Base-by-base conservation (phyloP, 768 basidiomycete genomes). In the Ramaria rubella region DNA sequence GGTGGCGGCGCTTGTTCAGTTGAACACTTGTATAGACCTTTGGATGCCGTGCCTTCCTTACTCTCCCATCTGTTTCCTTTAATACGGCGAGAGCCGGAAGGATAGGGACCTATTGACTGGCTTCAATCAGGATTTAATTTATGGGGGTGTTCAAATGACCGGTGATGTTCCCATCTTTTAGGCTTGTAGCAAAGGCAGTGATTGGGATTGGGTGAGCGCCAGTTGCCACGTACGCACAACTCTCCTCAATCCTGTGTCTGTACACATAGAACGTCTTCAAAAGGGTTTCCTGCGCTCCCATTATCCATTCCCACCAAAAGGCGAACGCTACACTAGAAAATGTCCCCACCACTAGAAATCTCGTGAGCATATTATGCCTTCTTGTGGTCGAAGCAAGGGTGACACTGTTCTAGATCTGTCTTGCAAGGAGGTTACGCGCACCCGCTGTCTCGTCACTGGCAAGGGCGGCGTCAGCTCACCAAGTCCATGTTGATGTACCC, bases 401-500 rank as follows among this genome's bases (percentile, higher is more conserved):
- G 30, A 45, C 54, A 26, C 17, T 14, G 15, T 31, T 59, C 23
- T 60, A 84, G 88, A 17, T 92, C 90, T 6, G 78, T 91, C 63
- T 79, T 92, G 26, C 89, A 95, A 69, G 94, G 94, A 58, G 94
- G 95, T 38, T 96, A 95, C 75, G 85, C 90, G 58, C 93, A 97
- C 72, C 88, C 94, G 15, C 80, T 90, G 61, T 80, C 92, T 7
- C 86, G 95, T 21, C 78, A 82, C 73, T 94, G 90, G 85, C 95
- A 99, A 72, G 78, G 81, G 24, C 81, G 82, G 57, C 83, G 87
- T 48, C 77, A 81, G 57, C 81, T 94, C 65, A 85, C 86, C 24
- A 94, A 92, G 69, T 81, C 82, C 61, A 96, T 97, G 94, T 80
- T 99, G 71, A 97, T 97, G 90, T 99, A 98, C 70, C 96, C 96